Base-by-base conservation (phyloP, 805 yeast species). In the Candida schatavii region DNA sequence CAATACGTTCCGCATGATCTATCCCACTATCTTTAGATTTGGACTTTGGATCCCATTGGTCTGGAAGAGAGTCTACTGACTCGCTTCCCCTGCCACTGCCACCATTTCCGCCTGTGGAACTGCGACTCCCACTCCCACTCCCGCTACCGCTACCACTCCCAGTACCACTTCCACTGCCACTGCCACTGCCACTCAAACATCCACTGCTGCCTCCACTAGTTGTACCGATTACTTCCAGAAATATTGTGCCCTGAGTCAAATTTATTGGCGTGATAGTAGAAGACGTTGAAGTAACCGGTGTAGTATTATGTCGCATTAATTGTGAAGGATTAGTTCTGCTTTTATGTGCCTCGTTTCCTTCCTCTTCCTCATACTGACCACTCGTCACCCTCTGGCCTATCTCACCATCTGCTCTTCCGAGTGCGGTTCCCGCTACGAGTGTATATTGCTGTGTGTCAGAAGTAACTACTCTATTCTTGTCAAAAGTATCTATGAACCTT, bases 331-430 rank as follows among this genome's bases (percentile, higher is more conserved):
- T 19, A 4, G 26, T 34, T 14, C 26, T 19, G 14, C 23, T 11
- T 19, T 20, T 21, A 19, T 34, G 14, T n/a, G n/a, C 10, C 5
- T 34, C 26, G 13, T 7, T 34, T 3, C 15, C 5, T 5, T 37
- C 38, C 13, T 35, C 29, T 35, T 23, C 38, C 10, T 18, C 37
- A 18, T n/a, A 28, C n/a, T n/a, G n/a, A n/a, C n/a, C n/a, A n/a
- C n/a, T n/a, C n/a, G n/a, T n/a, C n/a, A n/a, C n/a, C n/a, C n/a
- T n/a, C n/a, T n/a, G n/a, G n/a, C n/a, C n/a, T n/a, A n/a, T n/a
- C 14, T 35, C 38, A 5, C 6, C 38, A 22, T n/a, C 28, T 10
- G 22, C 18, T 35, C 5, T 11, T 9, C 20, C 25, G 11, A 34
- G 14, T 18, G 17, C 37, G 21, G 4, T 19, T 4, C 5, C 19